Conservation (phyloP, 2,329 filamentous ascomycete species). For the Claviceps pusilla region DNA sequence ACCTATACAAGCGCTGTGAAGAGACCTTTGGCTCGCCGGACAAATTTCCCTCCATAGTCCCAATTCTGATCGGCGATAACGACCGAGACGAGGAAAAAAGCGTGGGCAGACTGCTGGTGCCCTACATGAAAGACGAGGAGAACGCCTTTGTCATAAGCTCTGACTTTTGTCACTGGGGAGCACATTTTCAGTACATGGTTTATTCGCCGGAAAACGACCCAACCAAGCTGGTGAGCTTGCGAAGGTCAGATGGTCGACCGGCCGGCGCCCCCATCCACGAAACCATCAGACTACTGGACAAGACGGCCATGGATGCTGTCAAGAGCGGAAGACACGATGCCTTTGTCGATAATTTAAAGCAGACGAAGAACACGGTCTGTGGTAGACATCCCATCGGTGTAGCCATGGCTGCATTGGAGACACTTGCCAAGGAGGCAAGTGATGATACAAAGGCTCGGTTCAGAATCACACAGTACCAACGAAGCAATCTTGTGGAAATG, state of each 20-base stretch:
- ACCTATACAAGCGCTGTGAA: conserved; percentile 64
- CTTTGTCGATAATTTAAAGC: conserved; percentile 53
- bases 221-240: conserved; percentile 25
- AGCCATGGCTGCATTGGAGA: conserved; percentile 74
- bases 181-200: conserved; percentile 64
- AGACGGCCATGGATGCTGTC: conserved; percentile 70
- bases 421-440: conserved; percentile 28
- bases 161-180: conserved; percentile 95
- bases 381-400: conserved; percentile 91
- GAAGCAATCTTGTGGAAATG: conserved; percentile 59
- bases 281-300: conserved; percentile 67
- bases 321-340: conserved; percentile 55
- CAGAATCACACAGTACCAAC: conserved; percentile 71
- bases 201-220: conserved; percentile 39
- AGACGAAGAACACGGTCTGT: conserved; percentile 83
- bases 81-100: conserved; percentile 45
- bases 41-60: conserved; percentile 60
- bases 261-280: conserved; percentile 52
- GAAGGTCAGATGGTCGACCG: conserved; percentile 18
- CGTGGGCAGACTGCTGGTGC: conserved; percentile 56
- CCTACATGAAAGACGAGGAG: conserved; percentile 58
- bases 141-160: conserved; percentile 83
- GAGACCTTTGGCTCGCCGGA: conserved; percentile 33
- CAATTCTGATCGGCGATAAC: conserved; percentile 73
- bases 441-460: conserved; percentile 42